Evolutionary conservation across 805 yeast genomes (phyloP), one percentile per base, ranked within the genome.

Genomic region (Metschnikowia bowlesiae): DNA sequence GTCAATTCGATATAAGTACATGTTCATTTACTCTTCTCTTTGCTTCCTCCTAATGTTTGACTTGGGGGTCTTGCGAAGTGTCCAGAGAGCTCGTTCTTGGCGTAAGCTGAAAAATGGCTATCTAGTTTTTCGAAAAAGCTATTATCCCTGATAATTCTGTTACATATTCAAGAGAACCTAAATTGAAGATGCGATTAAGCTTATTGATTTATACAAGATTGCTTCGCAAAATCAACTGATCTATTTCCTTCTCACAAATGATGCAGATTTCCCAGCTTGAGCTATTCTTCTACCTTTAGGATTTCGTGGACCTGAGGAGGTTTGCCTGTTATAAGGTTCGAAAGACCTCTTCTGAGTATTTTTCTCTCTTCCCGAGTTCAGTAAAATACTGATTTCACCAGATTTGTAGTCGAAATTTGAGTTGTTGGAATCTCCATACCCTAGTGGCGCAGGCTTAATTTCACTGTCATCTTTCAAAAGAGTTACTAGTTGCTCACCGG

Each of bases 241-340:
- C 44, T 28, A 42, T 39, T 37, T 53, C 39, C 51, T 61, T 40
- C 51, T 55, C 32, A 48, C 54, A 49, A 69, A 74, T 0, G 77
- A 70, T 1, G 72, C 54, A 1, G 74, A 62, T 51, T 68, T 73
- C n/a, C 78, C 78, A 30, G 54, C 41, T 8, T 63, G 66, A 22
- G 52, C 62, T 11, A 60, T 67, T 62, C 63, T 77, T 62, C 52
- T 56, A 47, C 71, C 79, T 66, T 79, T 82, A 7, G 79, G 76
- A n/a, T 78, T 75, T 55, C 67, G 68, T 8, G 85, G 85, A 1
- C 83, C 86, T 14, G 73, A 74, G 29, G 33, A 32, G n/a, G 73
- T 66, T 6, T 67, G 70, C 41, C 70, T 72, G 6, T 75, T 63
- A 55, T 82, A 85, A 4, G 90, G 89, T 65, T 85, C 85, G 54